Conservation (phyloP, 1,284 basidiomycete species). For the Pseudozyma sp. region DNA sequence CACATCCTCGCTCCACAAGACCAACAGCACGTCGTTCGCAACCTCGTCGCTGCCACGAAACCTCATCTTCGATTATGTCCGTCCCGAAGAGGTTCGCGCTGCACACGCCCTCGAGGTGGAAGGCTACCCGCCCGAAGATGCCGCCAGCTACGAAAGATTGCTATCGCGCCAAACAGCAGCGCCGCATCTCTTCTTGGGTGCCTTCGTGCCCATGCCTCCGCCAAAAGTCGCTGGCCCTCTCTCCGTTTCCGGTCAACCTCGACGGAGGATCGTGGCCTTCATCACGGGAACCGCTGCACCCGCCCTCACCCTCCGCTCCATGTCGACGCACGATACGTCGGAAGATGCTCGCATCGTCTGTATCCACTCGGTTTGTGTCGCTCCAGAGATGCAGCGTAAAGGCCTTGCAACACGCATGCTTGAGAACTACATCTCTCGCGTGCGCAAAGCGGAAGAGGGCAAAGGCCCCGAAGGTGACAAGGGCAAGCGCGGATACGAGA, state of each 20-base stretch:
- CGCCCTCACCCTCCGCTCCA: conserved; percentile 56
- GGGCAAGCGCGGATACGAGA: conserved; percentile 60
- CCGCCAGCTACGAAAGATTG: conserved; percentile 54
- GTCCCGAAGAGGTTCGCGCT: conserved; percentile 53
- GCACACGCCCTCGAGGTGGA: conserved; percentile 55
- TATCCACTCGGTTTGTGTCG: conserved; percentile 63
- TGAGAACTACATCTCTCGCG: conserved; percentile 51
- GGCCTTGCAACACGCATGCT: conserved; percentile 58
- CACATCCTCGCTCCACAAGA: conserved; percentile 28
- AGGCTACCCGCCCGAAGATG: conserved; percentile 57
- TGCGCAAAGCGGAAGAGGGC: conserved; percentile 49
- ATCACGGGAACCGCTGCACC: conserved; percentile 61
- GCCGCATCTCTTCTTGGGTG: conserved; percentile 64
- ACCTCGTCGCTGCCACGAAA: conserved; percentile 42
- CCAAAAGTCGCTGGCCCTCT: conserved; percentile 64
- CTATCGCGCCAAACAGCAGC: conserved; percentile 57
- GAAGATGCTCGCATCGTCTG: conserved; percentile 63
- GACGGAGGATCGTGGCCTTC: conserved; percentile 60
- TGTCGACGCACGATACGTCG: conserved; percentile 57
- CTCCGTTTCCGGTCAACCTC: conserved; percentile 34
- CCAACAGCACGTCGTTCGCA: not conserved
- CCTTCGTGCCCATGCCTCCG: conserved; percentile 54
- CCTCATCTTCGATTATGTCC: conserved; percentile 58
- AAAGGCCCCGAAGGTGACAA: conserved; percentile 42
- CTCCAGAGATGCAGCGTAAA: conserved; percentile 47